phyloP scores from a whole-genome alignment of 257 asterid genomes.

The Penstemon davidsonii region DNA sequence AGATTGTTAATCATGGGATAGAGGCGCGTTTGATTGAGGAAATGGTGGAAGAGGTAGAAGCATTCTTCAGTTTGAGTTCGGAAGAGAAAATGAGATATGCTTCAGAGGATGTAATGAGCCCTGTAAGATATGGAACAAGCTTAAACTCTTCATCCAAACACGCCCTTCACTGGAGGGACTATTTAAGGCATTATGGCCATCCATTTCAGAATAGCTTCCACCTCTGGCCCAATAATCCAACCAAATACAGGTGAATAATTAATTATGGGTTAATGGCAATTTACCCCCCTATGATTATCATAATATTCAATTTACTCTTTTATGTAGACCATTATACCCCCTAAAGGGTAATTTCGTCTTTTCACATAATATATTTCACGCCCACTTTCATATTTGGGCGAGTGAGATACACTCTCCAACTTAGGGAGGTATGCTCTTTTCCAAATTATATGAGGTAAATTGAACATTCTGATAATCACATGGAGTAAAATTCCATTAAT shows the following conservation, averaged over 20 bases:
- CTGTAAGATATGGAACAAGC: slow-evolving; percentile 59
- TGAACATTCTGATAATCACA: too few species aligned
- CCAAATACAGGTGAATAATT: slow-evolving; percentile 42
- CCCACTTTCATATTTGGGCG: too few species aligned
- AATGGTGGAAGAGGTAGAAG: slow-evolving; percentile 38
- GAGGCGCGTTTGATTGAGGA: slow-evolving; percentile 30
- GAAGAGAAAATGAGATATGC: slow-evolving; percentile 48
- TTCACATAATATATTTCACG: too few species aligned
- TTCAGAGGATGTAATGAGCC: slow-evolving; percentile 59
- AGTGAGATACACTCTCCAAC: too few species aligned
- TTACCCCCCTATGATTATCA: too few species aligned
- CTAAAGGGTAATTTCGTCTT: too few species aligned
- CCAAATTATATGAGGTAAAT: too few species aligned
- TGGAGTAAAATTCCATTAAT: too few species aligned
- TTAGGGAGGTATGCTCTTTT: too few species aligned
- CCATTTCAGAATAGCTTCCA: slow-evolving; percentile 38
- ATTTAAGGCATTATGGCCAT: slow-evolving; percentile 53
- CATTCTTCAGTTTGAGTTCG: slow-evolving; percentile 38
- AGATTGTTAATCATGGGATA: slow-evolving; percentile 53
- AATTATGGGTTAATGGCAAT: too few species aligned
- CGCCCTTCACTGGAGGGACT: slow-evolving; percentile 62
- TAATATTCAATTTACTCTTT: too few species aligned
- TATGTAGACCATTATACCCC: too few species aligned
- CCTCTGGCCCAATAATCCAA: slow-evolving; percentile 54
- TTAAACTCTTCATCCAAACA: slow-evolving; percentile 46